phyloP scores from a whole-genome alignment of 306 rosid genomes.

The Vicia faba region DNA sequence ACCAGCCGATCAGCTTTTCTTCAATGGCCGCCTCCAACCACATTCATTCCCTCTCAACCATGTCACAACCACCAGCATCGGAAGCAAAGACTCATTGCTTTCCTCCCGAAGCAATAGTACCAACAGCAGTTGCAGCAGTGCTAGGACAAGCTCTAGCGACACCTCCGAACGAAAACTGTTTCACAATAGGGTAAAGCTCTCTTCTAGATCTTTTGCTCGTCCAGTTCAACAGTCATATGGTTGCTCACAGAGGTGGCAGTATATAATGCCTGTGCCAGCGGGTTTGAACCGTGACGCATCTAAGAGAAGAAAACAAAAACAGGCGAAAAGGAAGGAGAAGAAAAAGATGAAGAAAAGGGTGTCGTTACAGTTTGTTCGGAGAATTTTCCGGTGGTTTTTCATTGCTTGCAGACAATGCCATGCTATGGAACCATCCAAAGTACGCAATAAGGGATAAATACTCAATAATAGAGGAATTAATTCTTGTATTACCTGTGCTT shows the following conservation, averaged over 20 bases:
- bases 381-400: constrained; percentile 70
- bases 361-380: constrained; percentile 42
- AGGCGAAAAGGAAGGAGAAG: constrained; percentile 13
- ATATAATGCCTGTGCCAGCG: constrained; percentile 60
- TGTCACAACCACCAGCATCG: constrained; percentile 46
- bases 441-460: neutral
- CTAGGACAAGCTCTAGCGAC: constrained; percentile 76
- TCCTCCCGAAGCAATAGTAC: constrained; percentile 84
- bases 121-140: constrained; percentile 74
- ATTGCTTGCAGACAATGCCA: constrained; percentile 70
- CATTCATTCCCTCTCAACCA: constrained; percentile 65
- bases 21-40: constrained; percentile 81
- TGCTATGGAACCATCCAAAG: constrained; percentile 66
- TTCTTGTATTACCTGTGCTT: neutral
- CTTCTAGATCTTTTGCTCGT: neutral
- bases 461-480: neutral
- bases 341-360: neutral
- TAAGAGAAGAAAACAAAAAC: constrained; percentile 37
- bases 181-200: constrained; percentile 22
- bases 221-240: neutral
- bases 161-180: constrained; percentile 49
- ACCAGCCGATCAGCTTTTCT: constrained; percentile 84
- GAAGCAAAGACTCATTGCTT: constrained; percentile 61
- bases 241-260: constrained; percentile 68
- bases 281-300: constrained; percentile 58